phyloP scores from a whole-genome alignment of 108 stramenopile genomes.

The Schizochytrium sp. region DNA sequence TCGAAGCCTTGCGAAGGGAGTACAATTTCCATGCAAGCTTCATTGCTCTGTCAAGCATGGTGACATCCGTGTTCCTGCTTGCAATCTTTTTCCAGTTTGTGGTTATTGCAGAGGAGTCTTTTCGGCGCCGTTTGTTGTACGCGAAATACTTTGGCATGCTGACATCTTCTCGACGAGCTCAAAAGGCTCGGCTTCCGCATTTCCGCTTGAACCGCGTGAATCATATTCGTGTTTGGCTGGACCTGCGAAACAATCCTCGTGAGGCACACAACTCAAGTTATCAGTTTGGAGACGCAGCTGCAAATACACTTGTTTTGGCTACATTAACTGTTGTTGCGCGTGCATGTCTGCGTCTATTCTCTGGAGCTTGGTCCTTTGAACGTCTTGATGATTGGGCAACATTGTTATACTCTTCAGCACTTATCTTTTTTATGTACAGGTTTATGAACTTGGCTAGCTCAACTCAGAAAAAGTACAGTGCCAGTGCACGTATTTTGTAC shows the following conservation, averaged over 20 bases:
- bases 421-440: conserved; percentile 47
- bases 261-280: conserved; percentile 3
- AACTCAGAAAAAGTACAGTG: conserved; percentile 49
- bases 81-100: conserved; percentile 8
- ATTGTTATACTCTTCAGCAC: not conserved
- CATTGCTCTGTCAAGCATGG: not conserved
- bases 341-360: conserved; percentile 42
- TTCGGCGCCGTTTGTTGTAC: conserved; percentile 41
- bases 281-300: not conserved
- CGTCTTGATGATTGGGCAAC: conserved; percentile 2
- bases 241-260: conserved; percentile 1
- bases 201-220: conserved; percentile 53
- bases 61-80: not conserved
- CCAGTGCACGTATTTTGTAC: conserved; percentile 8
- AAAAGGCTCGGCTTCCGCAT: conserved; percentile 44
- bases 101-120: not conserved
- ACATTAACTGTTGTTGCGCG: not conserved
- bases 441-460: conserved; percentile 23
- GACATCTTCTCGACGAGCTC: conserved; percentile 32
- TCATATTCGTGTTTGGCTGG: conserved; percentile 52
- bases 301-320: conserved; percentile 18
- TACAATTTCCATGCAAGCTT: not conserved
- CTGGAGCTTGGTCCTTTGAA: conserved; percentile 41
- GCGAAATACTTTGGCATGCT: conserved; percentile 43
- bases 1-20: not conserved